Evolutionary conservation across 1,139 yeast species (phyloP).

Genomic region (Geotrichum citri-aurantii): DNA sequence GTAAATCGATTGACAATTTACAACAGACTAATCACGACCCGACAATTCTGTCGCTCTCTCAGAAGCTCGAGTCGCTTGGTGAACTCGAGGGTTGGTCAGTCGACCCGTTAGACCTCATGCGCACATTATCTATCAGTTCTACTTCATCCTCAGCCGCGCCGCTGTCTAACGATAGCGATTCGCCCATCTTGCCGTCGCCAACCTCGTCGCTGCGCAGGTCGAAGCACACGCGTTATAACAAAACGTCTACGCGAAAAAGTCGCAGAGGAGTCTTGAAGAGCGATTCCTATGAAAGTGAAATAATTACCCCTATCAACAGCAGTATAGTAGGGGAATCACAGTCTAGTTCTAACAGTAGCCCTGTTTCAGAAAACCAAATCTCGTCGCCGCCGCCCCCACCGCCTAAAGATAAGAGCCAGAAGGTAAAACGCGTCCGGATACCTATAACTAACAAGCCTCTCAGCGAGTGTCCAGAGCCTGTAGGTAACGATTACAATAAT

Average conservation of each 20-base stretch:
- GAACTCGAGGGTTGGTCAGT: constrained; percentile 34
- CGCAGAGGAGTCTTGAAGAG: constrained; percentile 14
- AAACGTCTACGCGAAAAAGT: constrained; percentile 25
- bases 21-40: constrained; percentile 24
- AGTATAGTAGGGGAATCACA: not conserved
- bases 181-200: constrained; percentile 30
- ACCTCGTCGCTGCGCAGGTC: constrained; percentile 30
- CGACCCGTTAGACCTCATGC: constrained; percentile 32
- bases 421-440: constrained; percentile 6
- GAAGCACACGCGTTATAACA: constrained; percentile 29
- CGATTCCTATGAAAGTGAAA: not conserved
- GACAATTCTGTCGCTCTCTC: constrained; percentile 27
- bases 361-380: not conserved
- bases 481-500: constrained; percentile 16
- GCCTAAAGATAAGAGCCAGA: not conserved
- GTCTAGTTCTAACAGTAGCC: not conserved
- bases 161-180: constrained; percentile 28
- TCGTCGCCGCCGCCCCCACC: not conserved
- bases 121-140: constrained; percentile 24
- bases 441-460: constrained; percentile 12
- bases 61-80: constrained; percentile 31
- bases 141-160: constrained; percentile 12
- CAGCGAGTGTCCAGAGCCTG: constrained; percentile 9
- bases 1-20: constrained; percentile 24
- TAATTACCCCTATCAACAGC: not conserved